Evolutionary conservation across 805 yeast genomes (phyloP).

Genomic region (Kockiozyma suomiensis): DNA sequence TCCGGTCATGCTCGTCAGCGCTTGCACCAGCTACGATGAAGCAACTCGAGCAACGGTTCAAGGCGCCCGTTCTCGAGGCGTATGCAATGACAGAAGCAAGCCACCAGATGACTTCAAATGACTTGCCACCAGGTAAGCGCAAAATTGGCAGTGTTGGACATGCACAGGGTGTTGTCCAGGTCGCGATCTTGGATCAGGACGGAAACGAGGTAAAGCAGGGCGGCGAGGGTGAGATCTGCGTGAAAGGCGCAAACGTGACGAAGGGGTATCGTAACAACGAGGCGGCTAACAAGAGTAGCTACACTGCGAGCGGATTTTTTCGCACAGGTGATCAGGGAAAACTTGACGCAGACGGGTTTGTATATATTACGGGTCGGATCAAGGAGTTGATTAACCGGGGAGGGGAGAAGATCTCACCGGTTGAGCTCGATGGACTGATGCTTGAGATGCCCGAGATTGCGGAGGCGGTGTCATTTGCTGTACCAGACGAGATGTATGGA

Average conservation of each 20-base stretch:
- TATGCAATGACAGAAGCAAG: conserved; percentile 76
- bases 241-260: conserved; percentile 69
- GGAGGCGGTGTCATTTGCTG: conserved; percentile 74
- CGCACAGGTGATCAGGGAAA: conserved; percentile 80
- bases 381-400: conserved; percentile 74
- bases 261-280: conserved; percentile 71
- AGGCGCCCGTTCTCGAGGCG: conserved; percentile 73
- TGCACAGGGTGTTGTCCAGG: conserved; percentile 70
- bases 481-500: conserved; percentile 67
- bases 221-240: conserved; percentile 66
- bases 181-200: conserved; percentile 56
- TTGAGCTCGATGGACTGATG: conserved; percentile 65
- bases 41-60: conserved; percentile 57
- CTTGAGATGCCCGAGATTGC: conserved; percentile 62
- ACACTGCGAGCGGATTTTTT: conserved; percentile 63
- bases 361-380: conserved; percentile 67
- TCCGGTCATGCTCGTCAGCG: conserved; percentile 72
- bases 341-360: conserved; percentile 59
- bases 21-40: conserved; percentile 67
- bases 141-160: conserved; percentile 75
- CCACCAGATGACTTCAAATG: conserved; percentile 78
- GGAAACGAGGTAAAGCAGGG: conserved; percentile 55
- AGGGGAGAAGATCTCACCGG: conserved; percentile 76
- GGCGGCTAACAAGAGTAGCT: conserved; percentile 69
- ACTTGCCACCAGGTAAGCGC: conserved; percentile 63